These are phyloP conservation scores for Penicillium hordei DNA, from an alignment of 2,329 filamentous ascomycete genomes.

Conservation along the genomic window DNA sequence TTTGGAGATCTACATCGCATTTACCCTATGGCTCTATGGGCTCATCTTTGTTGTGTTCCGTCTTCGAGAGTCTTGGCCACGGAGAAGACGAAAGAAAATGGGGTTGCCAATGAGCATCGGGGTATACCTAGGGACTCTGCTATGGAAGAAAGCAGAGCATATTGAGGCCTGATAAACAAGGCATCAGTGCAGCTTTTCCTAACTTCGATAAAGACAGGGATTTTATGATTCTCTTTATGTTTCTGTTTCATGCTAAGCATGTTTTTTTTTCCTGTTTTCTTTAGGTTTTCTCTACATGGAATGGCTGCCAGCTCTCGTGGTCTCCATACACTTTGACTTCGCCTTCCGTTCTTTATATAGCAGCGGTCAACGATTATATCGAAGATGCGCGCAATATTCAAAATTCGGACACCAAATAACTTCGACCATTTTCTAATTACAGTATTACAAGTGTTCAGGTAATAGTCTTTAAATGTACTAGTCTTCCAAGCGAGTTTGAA, in stretches of 20 bases:
- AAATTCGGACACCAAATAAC: neutral
- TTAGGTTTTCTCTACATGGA: neutral
- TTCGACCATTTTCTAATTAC: neutral
- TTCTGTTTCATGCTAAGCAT: neutral
- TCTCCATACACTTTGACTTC: neutral
- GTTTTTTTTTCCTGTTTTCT: neutral
- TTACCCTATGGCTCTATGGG: neutral
- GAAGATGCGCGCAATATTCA: neutral
- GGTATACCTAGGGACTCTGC: neutral
- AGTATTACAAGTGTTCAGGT: neutral
- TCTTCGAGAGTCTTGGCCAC: neutral
- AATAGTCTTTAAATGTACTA: neutral
- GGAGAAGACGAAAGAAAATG: neutral
- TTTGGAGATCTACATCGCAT: neutral
- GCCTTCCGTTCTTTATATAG: neutral
- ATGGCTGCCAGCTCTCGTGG: neutral
- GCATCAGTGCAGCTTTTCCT: neutral
- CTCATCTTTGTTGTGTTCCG: neutral
- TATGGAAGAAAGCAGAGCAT: neutral
- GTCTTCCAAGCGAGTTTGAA: neutral
- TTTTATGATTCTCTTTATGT: neutral
- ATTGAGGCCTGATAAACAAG: neutral
- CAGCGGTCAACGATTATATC: neutral
- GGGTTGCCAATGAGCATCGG: neutral
- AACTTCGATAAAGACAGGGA: neutral